phyloP scores from a whole-genome alignment of 1,284 basidiomycete genomes.

The Salmacisia buchloeana region DNA sequence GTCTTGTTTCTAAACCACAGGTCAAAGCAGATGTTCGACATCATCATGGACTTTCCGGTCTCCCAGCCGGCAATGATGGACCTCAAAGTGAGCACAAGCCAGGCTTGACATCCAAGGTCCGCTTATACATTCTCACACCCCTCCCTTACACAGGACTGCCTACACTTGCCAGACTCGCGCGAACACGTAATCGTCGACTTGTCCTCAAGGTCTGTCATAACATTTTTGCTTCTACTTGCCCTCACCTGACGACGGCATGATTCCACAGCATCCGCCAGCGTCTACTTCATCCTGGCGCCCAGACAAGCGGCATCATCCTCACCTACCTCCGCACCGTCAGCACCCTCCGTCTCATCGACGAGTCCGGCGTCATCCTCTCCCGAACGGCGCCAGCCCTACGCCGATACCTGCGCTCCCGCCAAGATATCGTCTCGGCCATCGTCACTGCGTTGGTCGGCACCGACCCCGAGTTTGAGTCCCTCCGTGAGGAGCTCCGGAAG shows the following conservation, averaged over 20 bases:
- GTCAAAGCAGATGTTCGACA: slow-evolving; percentile 72
- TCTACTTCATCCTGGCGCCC: slow-evolving; percentile 89
- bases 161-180: slow-evolving; percentile 11
- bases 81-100: slow-evolving; percentile 61
- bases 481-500: slow-evolving; percentile 37
- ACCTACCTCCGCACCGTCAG: slow-evolving; percentile 94
- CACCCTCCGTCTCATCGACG: slow-evolving; percentile 82
- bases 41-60: slow-evolving; percentile 87
- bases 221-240: neutral
- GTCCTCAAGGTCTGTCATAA: slow-evolving; percentile 8
- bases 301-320: slow-evolving; percentile 81
- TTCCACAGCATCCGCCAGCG: slow-evolving; percentile 58
- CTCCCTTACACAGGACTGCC: slow-evolving; percentile 11
- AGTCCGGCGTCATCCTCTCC: slow-evolving; percentile 75
- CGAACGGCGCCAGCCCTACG: slow-evolving; percentile 41
- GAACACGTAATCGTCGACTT: neutral
- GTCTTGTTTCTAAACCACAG: slow-evolving; percentile 3
- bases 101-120: neutral
- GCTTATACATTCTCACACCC: neutral
- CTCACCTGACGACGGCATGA: neutral
- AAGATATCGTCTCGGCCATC: slow-evolving; percentile 43
- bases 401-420: slow-evolving; percentile 34
- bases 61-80: slow-evolving; percentile 81
- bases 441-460: slow-evolving; percentile 45
- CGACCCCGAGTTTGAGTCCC: slow-evolving; percentile 36